Conservation (phyloP, 495 filamentous ascomycete species). For the Amniculicola lignicola region DNA sequence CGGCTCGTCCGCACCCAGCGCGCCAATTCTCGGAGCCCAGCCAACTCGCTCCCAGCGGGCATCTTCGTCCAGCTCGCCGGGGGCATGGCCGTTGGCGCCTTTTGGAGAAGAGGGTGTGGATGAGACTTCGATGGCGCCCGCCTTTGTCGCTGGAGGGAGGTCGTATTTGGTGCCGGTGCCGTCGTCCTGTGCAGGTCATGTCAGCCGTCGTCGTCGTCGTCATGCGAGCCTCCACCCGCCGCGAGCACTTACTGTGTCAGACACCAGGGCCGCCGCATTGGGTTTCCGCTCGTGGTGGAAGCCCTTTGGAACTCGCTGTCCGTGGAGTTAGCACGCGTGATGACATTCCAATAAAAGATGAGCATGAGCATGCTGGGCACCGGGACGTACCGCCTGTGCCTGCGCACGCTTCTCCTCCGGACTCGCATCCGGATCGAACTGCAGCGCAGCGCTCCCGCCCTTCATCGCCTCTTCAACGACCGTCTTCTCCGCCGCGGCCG, state of each 20-base stretch:
- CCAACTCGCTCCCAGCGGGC: conserved; percentile 67
- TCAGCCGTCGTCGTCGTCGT: conserved; percentile 12
- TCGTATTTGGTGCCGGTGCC: conserved; percentile 69
- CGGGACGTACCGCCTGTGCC: conserved; percentile 65
- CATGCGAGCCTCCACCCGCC: not conserved
- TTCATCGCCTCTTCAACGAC: conserved; percentile 72
- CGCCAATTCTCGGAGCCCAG: conserved; percentile 83
- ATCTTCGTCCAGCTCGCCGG: conserved; percentile 59
- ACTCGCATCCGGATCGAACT: conserved; percentile 83
- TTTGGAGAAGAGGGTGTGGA: conserved; percentile 36
- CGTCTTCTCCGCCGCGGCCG: conserved; percentile 65
- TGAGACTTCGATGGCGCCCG: conserved; percentile 53
- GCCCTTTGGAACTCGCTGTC: conserved; percentile 57
- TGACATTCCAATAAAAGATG: no score
- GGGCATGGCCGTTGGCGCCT: conserved; percentile 49
- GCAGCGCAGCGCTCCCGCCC: conserved; percentile 72
- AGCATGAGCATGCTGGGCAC: not conserved
- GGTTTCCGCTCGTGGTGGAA: conserved; percentile 64
- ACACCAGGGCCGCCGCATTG: conserved; percentile 64
- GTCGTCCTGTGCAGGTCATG: conserved; percentile 53
- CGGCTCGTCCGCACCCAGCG: conserved; percentile 45
- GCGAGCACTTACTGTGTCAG: conserved; percentile 69
- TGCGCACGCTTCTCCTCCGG: conserved; percentile 80
- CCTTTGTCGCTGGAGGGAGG: conserved; percentile 70
- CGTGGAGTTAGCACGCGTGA: conserved; percentile 4